Conservation (phyloP, 1,284 basidiomycete species). For the Apiotrichum porosum region DNA sequence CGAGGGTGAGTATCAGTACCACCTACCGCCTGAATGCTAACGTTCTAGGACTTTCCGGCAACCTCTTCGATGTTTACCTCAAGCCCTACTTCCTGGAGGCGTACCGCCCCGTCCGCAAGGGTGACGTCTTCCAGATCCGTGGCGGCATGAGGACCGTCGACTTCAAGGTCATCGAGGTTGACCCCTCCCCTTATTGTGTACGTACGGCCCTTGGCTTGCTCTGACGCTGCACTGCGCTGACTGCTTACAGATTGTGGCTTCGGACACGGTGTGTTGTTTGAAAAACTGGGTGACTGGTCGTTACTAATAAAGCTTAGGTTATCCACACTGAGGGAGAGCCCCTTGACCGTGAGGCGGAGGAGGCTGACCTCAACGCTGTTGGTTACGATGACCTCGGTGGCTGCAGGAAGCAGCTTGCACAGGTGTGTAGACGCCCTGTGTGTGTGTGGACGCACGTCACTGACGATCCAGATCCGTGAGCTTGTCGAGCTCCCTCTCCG, state of each 20-base stretch:
- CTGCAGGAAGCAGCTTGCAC: constrained; percentile 98
- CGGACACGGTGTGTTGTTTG: constrained; percentile 29
- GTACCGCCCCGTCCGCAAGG: constrained; percentile 45
- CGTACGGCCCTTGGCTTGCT: constrained; percentile 5
- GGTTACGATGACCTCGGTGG: constrained; percentile 99
- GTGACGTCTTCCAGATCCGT: constrained; percentile 95
- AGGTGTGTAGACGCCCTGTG: constrained; percentile 47
- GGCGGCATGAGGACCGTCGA: constrained; percentile 97
- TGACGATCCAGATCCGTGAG: constrained; percentile 68
- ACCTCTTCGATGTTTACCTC: constrained; percentile 97
- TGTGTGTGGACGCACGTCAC: neutral
- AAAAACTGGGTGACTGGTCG: too few species aligned
- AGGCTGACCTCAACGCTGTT: constrained; percentile 91
- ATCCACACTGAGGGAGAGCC: constrained; percentile 80
- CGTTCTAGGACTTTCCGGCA: constrained; percentile 68
- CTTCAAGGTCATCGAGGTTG: constrained; percentile 67
- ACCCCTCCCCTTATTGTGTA: constrained; percentile 44
- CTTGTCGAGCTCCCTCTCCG: constrained; percentile 95
- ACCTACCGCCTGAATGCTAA: constrained; percentile 24
- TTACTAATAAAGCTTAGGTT: constrained; percentile 20
- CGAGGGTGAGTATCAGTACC: constrained; percentile 58
- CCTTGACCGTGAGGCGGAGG: constrained; percentile 97
- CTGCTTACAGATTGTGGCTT: constrained; percentile 36
- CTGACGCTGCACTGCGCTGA: neutral
- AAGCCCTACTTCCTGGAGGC: constrained; percentile 99